Percentiles rank a stretch among this genome's conserved stretches.
Evolutionary conservation across 306 rosid species (phyloP).

Genomic region (Argentina anserina): DNA sequence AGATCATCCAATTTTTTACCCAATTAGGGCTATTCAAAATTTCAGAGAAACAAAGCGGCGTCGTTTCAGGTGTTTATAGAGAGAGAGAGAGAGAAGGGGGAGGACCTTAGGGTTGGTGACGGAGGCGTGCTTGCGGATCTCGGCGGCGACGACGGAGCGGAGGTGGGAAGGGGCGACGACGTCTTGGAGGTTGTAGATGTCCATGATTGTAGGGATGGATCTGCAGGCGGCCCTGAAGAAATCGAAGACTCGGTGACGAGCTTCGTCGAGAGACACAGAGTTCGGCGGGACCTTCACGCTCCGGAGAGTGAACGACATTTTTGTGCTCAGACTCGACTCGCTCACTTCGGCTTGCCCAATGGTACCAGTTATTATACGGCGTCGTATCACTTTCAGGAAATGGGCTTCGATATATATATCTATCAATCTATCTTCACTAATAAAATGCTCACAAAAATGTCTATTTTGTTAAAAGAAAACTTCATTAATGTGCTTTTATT

Average conservation of each 20-base stretch:
- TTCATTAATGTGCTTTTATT: too few species aligned
- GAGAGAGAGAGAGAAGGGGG: not conserved
- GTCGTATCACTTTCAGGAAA: too few species aligned
- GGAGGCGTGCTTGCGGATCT: conserved; percentile 74
- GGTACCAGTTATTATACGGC: too few species aligned
- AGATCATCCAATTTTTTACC: not conserved
- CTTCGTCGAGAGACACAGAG: conserved; percentile 74
- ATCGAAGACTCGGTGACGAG: conserved; percentile 68
- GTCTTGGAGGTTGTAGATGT: conserved; percentile 74
- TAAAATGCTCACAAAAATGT: too few species aligned
- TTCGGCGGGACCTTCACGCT: conserved; percentile 77
- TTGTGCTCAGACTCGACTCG: conserved; percentile 2
- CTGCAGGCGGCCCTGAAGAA: conserved; percentile 79
- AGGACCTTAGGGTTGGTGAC: conserved; percentile 71
- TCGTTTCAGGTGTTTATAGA: not conserved
- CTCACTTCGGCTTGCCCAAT: too few species aligned
- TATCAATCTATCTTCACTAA: too few species aligned
- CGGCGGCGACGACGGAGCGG: conserved; percentile 71
- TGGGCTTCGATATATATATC: too few species aligned
- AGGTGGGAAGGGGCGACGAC: conserved; percentile 55
- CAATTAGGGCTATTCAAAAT: not conserved
- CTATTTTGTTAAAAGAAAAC: too few species aligned
- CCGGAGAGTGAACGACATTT: conserved; percentile 53
- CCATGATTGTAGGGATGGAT: conserved; percentile 75
- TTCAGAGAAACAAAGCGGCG: not conserved